These are phyloP conservation scores for Tanacetum coccineum DNA, from an alignment of 129 eudicot genomes.

Conservation along the genomic window DNA sequence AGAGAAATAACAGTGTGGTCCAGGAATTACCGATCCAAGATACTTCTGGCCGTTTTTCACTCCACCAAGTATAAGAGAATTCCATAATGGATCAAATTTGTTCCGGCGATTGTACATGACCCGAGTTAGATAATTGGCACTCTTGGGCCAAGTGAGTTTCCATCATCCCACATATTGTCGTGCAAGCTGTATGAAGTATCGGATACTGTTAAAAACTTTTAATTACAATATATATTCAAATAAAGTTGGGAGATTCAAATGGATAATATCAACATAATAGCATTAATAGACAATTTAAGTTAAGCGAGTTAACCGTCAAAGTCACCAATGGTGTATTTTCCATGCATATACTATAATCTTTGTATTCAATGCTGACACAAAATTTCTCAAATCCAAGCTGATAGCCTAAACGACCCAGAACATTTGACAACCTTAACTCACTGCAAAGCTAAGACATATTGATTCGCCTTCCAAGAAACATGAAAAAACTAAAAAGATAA, in stretches of 20 bases:
- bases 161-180: constrained; percentile 95
- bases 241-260: no score
- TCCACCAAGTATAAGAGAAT: constrained; percentile 83
- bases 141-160: constrained; percentile 85
- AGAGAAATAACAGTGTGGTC: background rate
- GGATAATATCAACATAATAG: no score
- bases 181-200: constrained; percentile 35
- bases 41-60: constrained; percentile 83
- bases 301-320: no score
- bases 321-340: no score
- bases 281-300: no score
- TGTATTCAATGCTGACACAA: no score
- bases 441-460: background rate
- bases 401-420: no score
- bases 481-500: background rate
- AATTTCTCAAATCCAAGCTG: no score
- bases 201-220: background rate
- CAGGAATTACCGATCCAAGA: constrained; percentile 64
- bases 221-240: background rate
- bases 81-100: constrained; percentile 84
- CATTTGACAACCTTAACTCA: no score
- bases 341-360: no score
- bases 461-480: background rate
- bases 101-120: no score
- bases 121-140: no score